Percentiles rank a stretch among this genome's conserved stretches.
These are phyloP conservation scores for Coemansia brasiliensis DNA, from an alignment of 192 early-diverging fungal species.

Conservation along the genomic window DNA sequence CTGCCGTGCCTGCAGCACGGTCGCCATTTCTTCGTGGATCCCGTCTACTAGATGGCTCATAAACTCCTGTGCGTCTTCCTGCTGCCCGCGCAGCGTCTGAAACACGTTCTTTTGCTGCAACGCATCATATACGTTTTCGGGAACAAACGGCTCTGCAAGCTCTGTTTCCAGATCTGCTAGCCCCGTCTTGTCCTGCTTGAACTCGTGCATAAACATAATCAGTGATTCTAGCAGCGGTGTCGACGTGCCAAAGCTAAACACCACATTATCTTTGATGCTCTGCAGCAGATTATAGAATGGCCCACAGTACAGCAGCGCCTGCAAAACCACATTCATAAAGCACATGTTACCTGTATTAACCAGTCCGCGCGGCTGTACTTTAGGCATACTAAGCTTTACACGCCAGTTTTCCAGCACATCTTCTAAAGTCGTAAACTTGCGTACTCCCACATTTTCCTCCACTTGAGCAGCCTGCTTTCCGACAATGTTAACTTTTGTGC, in stretches of 20 bases:
- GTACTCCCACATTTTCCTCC: not conserved
- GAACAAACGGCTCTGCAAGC: constrained; percentile 77
- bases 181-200: constrained; percentile 36
- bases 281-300: constrained; percentile 89
- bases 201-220: constrained; percentile 52
- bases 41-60: constrained; percentile 91
- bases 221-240: constrained; percentile 87
- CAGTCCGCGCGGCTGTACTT: constrained; percentile 84
- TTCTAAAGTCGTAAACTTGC: constrained; percentile 30
- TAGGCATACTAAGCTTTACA: constrained; percentile 26
- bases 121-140: constrained; percentile 92
- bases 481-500: not conserved
- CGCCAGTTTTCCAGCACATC: constrained; percentile 33
- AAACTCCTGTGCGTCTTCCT: constrained; percentile 98
- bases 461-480: not conserved
- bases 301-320: constrained; percentile 87
- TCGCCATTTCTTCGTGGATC: constrained; percentile 85
- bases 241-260: constrained; percentile 69
- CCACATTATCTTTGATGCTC: constrained; percentile 62
- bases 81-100: constrained; percentile 82
- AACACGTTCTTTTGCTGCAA: constrained; percentile 76
- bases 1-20: constrained; percentile 16
- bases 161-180: constrained; percentile 38
- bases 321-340: constrained; percentile 96
- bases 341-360: constrained; percentile 98